These are phyloP conservation scores for Botryobasidium botryosum DNA, from an alignment of 768 basidiomycete genomes.

Conservation along the genomic window DNA sequence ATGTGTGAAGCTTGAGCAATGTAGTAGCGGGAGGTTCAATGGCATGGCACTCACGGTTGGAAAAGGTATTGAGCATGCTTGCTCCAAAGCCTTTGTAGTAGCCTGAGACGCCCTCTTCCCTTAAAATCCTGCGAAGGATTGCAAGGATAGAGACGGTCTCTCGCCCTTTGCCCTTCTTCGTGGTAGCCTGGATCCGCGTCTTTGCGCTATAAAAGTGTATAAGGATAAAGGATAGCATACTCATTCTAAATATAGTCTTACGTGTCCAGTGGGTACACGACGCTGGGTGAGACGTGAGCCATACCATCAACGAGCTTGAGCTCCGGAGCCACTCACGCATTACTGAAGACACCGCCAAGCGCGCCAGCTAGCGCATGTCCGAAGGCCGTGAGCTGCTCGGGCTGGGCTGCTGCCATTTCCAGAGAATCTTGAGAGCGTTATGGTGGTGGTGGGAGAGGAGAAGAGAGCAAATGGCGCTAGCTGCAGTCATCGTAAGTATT, in stretches of 20 bases:
- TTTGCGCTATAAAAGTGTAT: slow-evolving; percentile 44
- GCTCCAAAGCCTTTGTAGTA: slow-evolving; percentile 87
- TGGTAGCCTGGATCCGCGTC: slow-evolving; percentile 81
- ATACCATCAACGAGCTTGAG: neutral
- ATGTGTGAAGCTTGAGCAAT: slow-evolving; percentile 1
- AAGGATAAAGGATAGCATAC: neutral
- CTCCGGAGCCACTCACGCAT: slow-evolving; percentile 48
- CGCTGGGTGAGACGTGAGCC: slow-evolving; percentile 27
- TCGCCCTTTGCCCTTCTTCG: slow-evolving; percentile 25
- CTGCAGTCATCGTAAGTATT: too few species aligned
- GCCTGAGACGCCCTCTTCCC: slow-evolving; percentile 64
- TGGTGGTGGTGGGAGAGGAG: too few species aligned
- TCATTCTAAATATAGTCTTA: slow-evolving; percentile 25
- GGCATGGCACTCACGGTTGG: slow-evolving; percentile 54
- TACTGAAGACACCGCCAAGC: slow-evolving; percentile 81
- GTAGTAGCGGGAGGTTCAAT: slow-evolving; percentile 6
- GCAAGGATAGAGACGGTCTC: slow-evolving; percentile 36
- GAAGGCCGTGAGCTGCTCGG: slow-evolving; percentile 59
- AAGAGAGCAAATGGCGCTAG: too few species aligned
- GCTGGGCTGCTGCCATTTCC: slow-evolving; percentile 30
- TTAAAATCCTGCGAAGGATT: slow-evolving; percentile 53
- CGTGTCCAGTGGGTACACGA: slow-evolving; percentile 93
- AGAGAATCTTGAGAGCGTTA: too few species aligned
- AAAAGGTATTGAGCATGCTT: slow-evolving; percentile 97
- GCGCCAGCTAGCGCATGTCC: slow-evolving; percentile 86